phyloP scores from a whole-genome alignment of 768 basidiomycete species.

The Lactarius pseudohatsudake region DNA sequence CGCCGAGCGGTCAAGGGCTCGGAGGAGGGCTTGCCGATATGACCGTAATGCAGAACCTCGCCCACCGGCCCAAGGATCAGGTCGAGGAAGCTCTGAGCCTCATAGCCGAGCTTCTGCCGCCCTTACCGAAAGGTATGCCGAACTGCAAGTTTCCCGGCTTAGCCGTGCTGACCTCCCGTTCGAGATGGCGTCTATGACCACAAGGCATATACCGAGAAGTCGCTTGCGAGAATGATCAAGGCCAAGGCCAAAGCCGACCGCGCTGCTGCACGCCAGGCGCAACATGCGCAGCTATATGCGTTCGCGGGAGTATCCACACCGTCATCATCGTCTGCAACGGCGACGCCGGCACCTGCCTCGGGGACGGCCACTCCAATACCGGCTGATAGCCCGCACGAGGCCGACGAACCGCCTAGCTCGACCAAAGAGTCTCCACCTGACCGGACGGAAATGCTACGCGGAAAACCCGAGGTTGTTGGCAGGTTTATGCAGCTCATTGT shows the following conservation, averaged over 20 bases:
- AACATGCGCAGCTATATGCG: conserved; percentile 20
- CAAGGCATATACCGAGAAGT: conserved; percentile 86
- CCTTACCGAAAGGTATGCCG: conserved; percentile 79
- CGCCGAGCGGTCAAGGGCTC: conserved; percentile 67
- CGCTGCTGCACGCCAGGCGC: conserved; percentile 61
- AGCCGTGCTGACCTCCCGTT: neutral
- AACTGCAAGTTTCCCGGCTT: neutral
- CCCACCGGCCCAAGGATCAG: conserved; percentile 95
- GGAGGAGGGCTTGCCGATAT: conserved; percentile 92
- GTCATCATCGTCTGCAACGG: conserved; percentile 24
- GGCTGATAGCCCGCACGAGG: conserved; percentile 32
- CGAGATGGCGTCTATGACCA: conserved; percentile 95
- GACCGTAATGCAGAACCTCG: conserved; percentile 97
- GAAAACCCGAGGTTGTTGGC: conserved; percentile 71
- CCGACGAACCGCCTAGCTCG: conserved; percentile 18
- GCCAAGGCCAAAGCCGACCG: conserved; percentile 82
- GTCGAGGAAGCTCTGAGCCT: conserved; percentile 91
- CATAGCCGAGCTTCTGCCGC: conserved; percentile 89
- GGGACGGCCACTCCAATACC: conserved; percentile 39
- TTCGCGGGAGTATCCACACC: conserved; percentile 15
- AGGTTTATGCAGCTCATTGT: conserved; percentile 87
- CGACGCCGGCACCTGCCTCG: conserved; percentile 34
- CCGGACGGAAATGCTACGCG: conserved; percentile 73
- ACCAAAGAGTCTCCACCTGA: conserved; percentile 46
- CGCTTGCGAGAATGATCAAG: conserved; percentile 71